These are phyloP conservation scores for Stemphylium beticola DNA, from an alignment of 2,329 filamentous ascomycete species.

Conservation along the genomic window DNA sequence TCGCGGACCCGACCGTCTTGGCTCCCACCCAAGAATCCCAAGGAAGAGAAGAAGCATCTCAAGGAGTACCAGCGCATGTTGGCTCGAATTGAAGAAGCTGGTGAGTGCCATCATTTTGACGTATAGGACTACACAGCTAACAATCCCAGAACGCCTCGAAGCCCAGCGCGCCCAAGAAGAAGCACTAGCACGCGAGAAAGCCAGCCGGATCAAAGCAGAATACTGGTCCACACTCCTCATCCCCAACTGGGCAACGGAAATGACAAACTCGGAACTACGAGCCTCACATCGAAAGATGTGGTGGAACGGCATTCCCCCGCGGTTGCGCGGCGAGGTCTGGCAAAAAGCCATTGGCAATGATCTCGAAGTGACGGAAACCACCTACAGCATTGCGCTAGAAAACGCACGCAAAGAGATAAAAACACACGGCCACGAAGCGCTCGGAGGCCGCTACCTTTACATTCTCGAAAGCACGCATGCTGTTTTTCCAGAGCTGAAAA, in stretches of 20 bases:
- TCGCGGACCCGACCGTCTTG: slow-evolving; percentile 79
- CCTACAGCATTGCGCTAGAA: slow-evolving; percentile 72
- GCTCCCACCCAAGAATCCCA: slow-evolving; percentile 85
- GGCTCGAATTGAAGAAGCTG: slow-evolving; percentile 64
- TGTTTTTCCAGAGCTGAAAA: slow-evolving; percentile 74
- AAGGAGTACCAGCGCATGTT: slow-evolving; percentile 87
- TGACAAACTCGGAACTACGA: slow-evolving; percentile 51
- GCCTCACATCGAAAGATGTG: slow-evolving; percentile 68
- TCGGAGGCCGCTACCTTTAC: slow-evolving; percentile 32
- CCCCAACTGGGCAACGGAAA: slow-evolving; percentile 75
- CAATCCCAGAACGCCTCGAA: slow-evolving; percentile 38
- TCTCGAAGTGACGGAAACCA: slow-evolving; percentile 69
- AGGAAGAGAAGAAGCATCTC: slow-evolving; percentile 88
- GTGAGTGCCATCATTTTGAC: slow-evolving; percentile 43
- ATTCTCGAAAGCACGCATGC: slow-evolving; percentile 63
- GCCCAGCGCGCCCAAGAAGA: slow-evolving; percentile 55
- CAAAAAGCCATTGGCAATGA: slow-evolving; percentile 74
- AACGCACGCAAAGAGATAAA: slow-evolving; percentile 66
- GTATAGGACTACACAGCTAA: slow-evolving; percentile 17
- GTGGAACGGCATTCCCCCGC: slow-evolving; percentile 79
- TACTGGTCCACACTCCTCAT: slow-evolving; percentile 81
- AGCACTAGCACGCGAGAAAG: slow-evolving; percentile 57
- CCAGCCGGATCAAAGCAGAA: slow-evolving; percentile 57
- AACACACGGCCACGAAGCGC: slow-evolving; percentile 58
- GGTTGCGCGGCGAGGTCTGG: slow-evolving; percentile 74